A percentile compares a stretch with the other conserved stretches of the same genome.
Evolutionary conservation across 345 rosid species (phyloP).

Genomic region (Pistacia vera): DNA sequence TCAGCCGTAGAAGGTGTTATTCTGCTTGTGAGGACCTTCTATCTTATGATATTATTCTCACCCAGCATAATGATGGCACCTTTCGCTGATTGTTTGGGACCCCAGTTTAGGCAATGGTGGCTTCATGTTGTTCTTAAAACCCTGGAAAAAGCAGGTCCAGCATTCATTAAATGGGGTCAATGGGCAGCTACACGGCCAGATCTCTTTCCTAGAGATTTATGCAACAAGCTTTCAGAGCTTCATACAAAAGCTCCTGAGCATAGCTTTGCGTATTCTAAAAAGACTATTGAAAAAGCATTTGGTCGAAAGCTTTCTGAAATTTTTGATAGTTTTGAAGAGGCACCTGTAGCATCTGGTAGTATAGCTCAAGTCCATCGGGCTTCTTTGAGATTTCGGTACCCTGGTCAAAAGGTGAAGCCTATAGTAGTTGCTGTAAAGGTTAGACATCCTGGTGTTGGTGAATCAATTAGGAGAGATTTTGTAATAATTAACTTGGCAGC

Average conservation of each 20-base stretch:
- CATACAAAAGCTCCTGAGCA: conserved; percentile 93
- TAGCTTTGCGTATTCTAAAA: conserved; percentile 80
- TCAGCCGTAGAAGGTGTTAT: conserved; percentile 55
- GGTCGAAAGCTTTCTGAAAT: conserved; percentile 88
- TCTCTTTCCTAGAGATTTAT: conserved; percentile 85
- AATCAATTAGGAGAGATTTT: conserved; percentile 89
- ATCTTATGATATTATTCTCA: conserved; percentile 65
- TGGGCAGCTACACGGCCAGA: conserved; percentile 99
- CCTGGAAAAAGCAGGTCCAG: conserved; percentile 90
- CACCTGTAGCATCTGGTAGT: conserved; percentile 97
- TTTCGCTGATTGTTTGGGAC: conserved; percentile 59
- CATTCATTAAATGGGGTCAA: conserved; percentile 98
- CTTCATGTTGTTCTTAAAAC: conserved; percentile 75
- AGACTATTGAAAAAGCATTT: conserved; percentile 80
- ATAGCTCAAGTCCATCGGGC: conserved; percentile 99
- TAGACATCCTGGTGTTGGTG: conserved; percentile 97
- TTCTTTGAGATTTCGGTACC: conserved; percentile 69
- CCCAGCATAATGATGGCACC: conserved; percentile 86
- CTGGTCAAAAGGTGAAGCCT: conserved; percentile 72
- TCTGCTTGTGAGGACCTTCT: conserved; percentile 71
- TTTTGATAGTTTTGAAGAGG: conserved; percentile 85
- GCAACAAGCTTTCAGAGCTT: conserved; percentile 86
- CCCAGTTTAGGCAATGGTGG: conserved; percentile 60
- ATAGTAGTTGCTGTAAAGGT: conserved; percentile 93
- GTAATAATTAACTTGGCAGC: conserved; percentile 74